phyloP scores from a whole-genome alignment of 208 protist genomes.

The Trypanosoma vivax region DNA sequence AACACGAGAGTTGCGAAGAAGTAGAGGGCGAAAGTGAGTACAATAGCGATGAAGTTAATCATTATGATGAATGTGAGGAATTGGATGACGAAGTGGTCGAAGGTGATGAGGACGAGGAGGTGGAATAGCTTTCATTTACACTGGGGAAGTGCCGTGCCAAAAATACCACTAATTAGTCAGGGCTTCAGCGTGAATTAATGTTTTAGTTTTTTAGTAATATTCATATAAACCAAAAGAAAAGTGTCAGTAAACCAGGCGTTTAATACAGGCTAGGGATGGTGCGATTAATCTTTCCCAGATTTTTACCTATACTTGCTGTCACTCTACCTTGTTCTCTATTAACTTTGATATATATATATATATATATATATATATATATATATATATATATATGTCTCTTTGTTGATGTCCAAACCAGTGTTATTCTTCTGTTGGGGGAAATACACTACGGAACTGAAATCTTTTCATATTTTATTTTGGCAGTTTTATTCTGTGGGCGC shows the following conservation, averaged over 20 bases:
- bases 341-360: constrained; percentile 6
- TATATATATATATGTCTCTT: background rate
- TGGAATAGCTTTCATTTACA: constrained; percentile 1
- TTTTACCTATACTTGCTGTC: too few relatives aligned
- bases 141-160: constrained; percentile 19
- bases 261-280: too few relatives aligned
- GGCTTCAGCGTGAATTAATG: too few relatives aligned
- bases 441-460: too few relatives aligned
- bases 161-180: too few relatives aligned
- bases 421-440: too few relatives aligned
- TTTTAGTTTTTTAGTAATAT: too few relatives aligned
- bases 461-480: background rate
- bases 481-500: constrained; percentile 6
- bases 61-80: constrained; percentile 24
- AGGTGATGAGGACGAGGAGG: constrained; percentile 24
- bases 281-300: too few relatives aligned
- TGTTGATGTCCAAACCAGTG: too few relatives aligned
- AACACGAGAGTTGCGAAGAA: constrained; percentile 15
- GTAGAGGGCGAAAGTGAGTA: constrained; percentile 17
- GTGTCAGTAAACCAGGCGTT: too few relatives aligned
- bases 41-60: constrained; percentile 20
- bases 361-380: constrained; percentile 5
- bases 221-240: too few relatives aligned
- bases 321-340: too few relatives aligned
- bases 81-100: constrained; percentile 30